Base-by-base conservation (phyloP, 805 yeast species). In the Schwanniomyces pseudopolymorphus region DNA sequence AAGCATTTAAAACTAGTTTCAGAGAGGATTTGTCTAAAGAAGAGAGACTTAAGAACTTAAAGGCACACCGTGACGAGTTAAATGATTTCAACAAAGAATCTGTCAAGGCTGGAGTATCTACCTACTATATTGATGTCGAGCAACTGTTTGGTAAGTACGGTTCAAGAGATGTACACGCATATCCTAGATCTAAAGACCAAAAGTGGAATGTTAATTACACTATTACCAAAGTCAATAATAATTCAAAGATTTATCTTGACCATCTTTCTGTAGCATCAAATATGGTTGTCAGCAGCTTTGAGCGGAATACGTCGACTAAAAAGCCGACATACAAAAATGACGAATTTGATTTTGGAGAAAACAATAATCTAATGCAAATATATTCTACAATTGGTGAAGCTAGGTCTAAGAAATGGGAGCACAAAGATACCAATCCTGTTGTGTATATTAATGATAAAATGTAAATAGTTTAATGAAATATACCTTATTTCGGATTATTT, bases 1-100 rank as follows among this genome's bases (percentile, higher is more conserved):
- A 48, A 9, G 46, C 53, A 35, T 67, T 61, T 56, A 58, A 63
- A 43, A 68, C 72, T 3, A 60, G 70, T 26, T 67, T 66, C 53
- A 54, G 56, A 20, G 64, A 60, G 16, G 54, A 61, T 6, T 46
- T 69, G 7, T 31, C 64, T 5, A 47, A 46, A 2, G 59, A 58
- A 21, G 58, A 60, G 33, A 56, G 68, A 44, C 39, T 53, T 7
- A 42, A 43, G 16, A 61, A 67, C 46, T 50, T 67, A 35, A 44
- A 40, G 28, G 43, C 45, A n/a, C 70, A 66, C 47, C 53, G 61
- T 27, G 43, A 51, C n/a, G 51, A 57, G 35, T 57, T 69, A 35
- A 43, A 56, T n/a, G 51, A 33, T 8, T 60, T 65, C 46, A 69
- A 67, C 50, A 49, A 50, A 33, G 38, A 49, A 11, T 47, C 60